phyloP scores from a whole-genome alignment of 108 stramenopile genomes.

The Cyclotella sp. region DNA sequence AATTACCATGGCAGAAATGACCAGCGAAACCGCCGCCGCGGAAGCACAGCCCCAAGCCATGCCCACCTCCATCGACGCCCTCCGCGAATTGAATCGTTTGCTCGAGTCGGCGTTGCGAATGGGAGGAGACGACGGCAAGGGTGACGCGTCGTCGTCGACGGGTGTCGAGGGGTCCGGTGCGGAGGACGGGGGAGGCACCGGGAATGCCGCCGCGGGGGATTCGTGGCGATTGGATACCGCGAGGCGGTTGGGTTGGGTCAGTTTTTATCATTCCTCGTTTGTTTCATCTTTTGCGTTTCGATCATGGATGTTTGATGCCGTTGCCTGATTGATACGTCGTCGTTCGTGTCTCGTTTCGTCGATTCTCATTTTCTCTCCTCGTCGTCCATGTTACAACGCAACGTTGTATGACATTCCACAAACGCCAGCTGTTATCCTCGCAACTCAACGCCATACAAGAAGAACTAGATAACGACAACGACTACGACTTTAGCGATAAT shows the following conservation, averaged over 20 bases:
- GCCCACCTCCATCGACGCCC: constrained; percentile 5
- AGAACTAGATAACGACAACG: not conserved
- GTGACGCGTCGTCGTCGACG: not conserved
- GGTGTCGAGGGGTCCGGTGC: not conserved
- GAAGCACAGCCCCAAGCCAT: not conserved
- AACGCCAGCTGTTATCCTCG: not conserved
- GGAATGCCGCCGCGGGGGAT: not conserved
- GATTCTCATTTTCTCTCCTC: no score
- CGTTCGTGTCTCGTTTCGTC: no score
- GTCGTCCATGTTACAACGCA: no score
- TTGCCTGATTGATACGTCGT: no score
- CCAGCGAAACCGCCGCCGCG: not conserved
- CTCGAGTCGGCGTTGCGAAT: constrained; percentile 48
- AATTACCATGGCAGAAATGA: not conserved
- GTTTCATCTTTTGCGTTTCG: not conserved
- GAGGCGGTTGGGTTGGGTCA: constrained; percentile 44
- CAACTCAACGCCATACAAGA: constrained; percentile 5
- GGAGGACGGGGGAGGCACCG: not conserved
- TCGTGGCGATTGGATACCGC: constrained; percentile 47
- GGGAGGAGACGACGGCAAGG: constrained; percentile 21
- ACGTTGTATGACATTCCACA: not conserved
- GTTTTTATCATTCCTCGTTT: no score
- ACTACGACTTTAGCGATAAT: constrained; percentile 12
- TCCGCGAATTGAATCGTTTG: constrained; percentile 42
- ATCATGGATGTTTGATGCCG: not conserved